Evolutionary conservation across 129 eudicot species (phyloP), one percentile per base, ranked within the genome.

Genomic region (Escallonia rubra): DNA sequence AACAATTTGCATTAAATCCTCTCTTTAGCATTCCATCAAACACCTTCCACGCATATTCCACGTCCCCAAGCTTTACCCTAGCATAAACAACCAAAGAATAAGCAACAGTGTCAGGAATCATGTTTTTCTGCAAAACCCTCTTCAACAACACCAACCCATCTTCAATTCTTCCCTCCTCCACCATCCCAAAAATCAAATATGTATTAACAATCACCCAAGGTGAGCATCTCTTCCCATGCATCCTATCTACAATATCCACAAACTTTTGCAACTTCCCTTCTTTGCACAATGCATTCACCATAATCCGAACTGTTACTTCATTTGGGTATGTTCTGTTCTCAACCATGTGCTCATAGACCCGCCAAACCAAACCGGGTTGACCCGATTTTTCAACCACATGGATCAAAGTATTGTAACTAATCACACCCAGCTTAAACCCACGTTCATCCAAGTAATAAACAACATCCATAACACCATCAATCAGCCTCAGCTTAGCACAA

Each of bases 321-420:
- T 88, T 92, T 41, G 95, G 95, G 51, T 73, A 80, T 34, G 66
- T 70, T 72, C 84, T 83, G 46, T 75, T 76, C n/a, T 78, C 69
- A 63, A 88, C 83, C 96, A 92, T 92, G 66, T 79, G 83, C 83
- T 82, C 89, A 60, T 92, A 92, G 43, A 92, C 75, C 69, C 47
- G 66, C 95, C 95, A 88, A 77, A 86, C 81, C 80, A 86, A 65
- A 38, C 12, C 51, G 11, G 56, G 47, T 43, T 58, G 72, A 40
- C 82, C 82, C 4, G 96, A 83, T 64, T 78, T 92, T 56, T 75
- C 84, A 70, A 81, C 69, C 9, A 86, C 89, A 51, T 83, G 81
- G 23, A 88, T 72, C 76, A 92, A 74, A 49, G 83, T 80, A 73
- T 92, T 91, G 65, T 81, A 91, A 74, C 79, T 92, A 63, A 69